Evolutionary conservation across 1,139 yeast species (phyloP), one percentile per base, ranked within the genome.

Genomic region (Magnusiomyces magnusii): DNA sequence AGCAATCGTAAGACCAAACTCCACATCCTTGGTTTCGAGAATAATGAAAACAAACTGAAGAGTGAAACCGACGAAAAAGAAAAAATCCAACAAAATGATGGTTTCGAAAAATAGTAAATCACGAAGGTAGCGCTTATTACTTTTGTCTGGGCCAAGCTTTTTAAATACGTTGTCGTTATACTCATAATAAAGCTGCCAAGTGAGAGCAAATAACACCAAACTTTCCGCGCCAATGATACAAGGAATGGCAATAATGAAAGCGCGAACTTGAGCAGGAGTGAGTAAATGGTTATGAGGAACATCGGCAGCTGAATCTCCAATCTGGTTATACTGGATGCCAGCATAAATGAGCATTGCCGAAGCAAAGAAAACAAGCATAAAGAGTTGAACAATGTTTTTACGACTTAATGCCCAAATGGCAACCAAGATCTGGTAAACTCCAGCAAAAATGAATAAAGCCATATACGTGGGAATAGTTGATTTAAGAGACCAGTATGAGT

Each of bases 31-130:
- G 55, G 71, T 73, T 57, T 78, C 70, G 41, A 79, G 71, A 72
- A 80, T 79, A 58, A 81, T 79, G 47, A 80, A 81, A 39, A 78
- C 68, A 64, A 80, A 81, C 67, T 81, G 85, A 44, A 80, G 75
- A 0, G 84, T 79, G 67, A 80, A 81, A 1, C 83, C 84, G 52
- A 80, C 68, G 62, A 80, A 79, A 70, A 79, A 79, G 73, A 78
- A 80, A 58, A 79, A 76, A 63, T 77, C 80, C 63, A 78, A 78
- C 54, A 78, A 74, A 36, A 80, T 70, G 49, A 79, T 69, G 3
- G 79, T 69, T 52, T 64, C 64, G 59, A 67, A 69, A 39, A 69
- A 63, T 65, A 79, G 80, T 66, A 77, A 80, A 19, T 72, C 66
- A 54, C 75, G 69, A 65, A 76, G 78, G 64, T 78, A 72, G 27